Percentiles rank a stretch among this genome's conserved stretches.
Conservation (phyloP, 2,329 filamentous ascomycete genomes). For the Diaporthe sp. region DNA sequence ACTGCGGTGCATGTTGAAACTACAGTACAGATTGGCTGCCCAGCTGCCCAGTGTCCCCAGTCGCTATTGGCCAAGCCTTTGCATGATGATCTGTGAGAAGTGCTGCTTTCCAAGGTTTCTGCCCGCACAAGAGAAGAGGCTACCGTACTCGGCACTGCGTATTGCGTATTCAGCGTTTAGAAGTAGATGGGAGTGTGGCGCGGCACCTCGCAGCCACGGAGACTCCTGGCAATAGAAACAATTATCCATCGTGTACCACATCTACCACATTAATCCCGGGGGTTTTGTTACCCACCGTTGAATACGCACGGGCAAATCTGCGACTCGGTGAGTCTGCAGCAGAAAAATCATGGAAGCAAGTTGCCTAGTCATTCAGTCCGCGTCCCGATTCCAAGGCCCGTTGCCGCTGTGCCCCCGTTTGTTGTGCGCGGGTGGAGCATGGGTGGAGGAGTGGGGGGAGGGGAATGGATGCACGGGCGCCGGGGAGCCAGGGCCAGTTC, state of each 20-base stretch:
- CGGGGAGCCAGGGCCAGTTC: constrained; percentile 15
- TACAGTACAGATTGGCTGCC: background rate
- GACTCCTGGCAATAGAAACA: constrained; percentile 2
- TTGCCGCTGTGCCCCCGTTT: constrained; percentile 14
- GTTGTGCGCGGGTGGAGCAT: background rate
- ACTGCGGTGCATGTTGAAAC: background rate
- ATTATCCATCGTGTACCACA: background rate
- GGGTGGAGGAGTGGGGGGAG: background rate
- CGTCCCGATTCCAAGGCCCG: constrained; percentile 16
- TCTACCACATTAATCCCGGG: constrained; percentile 1
- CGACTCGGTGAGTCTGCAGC: constrained; percentile 12
- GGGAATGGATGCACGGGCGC: background rate
- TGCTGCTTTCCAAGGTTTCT: constrained; percentile 6
- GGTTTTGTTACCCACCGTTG: background rate
- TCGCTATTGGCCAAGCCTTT: constrained; percentile 11
- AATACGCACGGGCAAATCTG: constrained; percentile 5
- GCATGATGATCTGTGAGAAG: background rate
- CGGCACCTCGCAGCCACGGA: background rate
- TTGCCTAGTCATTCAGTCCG: background rate
- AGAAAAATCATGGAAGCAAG: background rate
- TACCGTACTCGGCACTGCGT: background rate
- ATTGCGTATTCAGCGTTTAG: background rate
- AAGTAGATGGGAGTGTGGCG: background rate
- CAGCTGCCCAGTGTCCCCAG: constrained; percentile 1
- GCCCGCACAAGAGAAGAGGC: background rate